Evolutionary conservation across 495 filamentous ascomycete genomes (phyloP), one percentile per base, ranked within the genome.

Genomic region (Schizothecium vesticola): DNA sequence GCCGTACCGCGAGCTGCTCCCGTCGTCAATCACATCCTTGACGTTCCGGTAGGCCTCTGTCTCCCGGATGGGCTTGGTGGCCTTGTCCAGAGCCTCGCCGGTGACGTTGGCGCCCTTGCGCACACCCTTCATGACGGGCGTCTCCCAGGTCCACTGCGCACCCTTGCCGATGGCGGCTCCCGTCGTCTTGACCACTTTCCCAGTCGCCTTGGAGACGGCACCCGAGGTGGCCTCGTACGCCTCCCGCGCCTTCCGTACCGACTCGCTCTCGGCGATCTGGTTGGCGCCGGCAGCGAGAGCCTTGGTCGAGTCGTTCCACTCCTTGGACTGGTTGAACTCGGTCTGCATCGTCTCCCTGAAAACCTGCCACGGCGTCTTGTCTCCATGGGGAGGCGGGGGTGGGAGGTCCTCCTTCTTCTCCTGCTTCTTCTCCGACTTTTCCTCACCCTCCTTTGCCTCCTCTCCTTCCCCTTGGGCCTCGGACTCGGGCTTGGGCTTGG

Each of bases 281-380:
- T 97, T 89, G 25, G 92, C 93, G 0, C 89, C 91, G 51, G 91
- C 90, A 13, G 92, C 92, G 12, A 99, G 85, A 63, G 93, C 92
- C 77, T 98, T 97, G 21, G 94, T 99, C 57, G 92, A 96, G 72
- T 99, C 95, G 73, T 98, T 95, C 95, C 96, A 99, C 79, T 99
- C 95, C 77, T 98, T 96, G 21, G 95, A 98, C 28, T 93, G 91
- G 76, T 97, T 94, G 80, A 99, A 95, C 76, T 98, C 95, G 62
- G 84, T 83, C 74, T 92, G 87, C 77, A 99, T 87, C 64, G 95
- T 99, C 72, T 99, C 95, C 68, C 92, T 91, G 83, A 99, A 99
- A 55, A 99, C 95, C 79, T 97, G 92, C 92, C 95, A 97, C 33
- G 95, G 95, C 9, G 94, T 91, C 82, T 99, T 99, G 80, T 96